These are phyloP conservation scores for Leishmania aethiopica DNA, from an alignment of 208 protist species.

Conservation along the genomic window DNA sequence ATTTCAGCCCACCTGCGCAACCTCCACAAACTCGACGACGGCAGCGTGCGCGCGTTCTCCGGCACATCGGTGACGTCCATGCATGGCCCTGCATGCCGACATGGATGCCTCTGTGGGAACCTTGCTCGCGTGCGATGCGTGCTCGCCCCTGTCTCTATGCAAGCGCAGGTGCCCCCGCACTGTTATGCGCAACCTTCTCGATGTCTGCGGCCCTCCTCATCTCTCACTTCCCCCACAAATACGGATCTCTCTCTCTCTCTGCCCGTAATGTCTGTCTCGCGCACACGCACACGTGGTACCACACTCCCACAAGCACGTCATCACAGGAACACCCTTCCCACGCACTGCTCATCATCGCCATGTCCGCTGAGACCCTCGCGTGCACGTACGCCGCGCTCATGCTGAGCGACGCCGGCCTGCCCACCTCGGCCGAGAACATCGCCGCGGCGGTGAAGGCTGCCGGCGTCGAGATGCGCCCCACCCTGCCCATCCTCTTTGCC, in stretches of 20 bases:
- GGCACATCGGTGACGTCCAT: neutral
- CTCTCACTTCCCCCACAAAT: neutral
- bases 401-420: slow-evolving; percentile 73
- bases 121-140: neutral
- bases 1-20: too few relatives aligned
- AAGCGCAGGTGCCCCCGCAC: neutral
- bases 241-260: neutral
- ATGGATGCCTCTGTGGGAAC: too few relatives aligned
- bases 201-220: neutral
- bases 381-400: slow-evolving; percentile 87
- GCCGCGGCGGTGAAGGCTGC: slow-evolving; percentile 63
- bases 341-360: slow-evolving; percentile 14
- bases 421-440: slow-evolving; percentile 82
- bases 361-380: slow-evolving; percentile 73
- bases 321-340: neutral
- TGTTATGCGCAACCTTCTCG: neutral
- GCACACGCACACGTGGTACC: neutral
- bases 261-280: neutral
- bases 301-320: neutral
- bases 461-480: slow-evolving; percentile 68
- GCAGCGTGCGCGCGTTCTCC: too few relatives aligned
- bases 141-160: neutral
- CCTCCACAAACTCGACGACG: too few relatives aligned
- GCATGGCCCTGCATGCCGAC: neutral
- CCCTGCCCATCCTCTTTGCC: slow-evolving; percentile 81